phyloP scores from a whole-genome alignment of 257 asterid genomes.

The Ilex aquifolium region DNA sequence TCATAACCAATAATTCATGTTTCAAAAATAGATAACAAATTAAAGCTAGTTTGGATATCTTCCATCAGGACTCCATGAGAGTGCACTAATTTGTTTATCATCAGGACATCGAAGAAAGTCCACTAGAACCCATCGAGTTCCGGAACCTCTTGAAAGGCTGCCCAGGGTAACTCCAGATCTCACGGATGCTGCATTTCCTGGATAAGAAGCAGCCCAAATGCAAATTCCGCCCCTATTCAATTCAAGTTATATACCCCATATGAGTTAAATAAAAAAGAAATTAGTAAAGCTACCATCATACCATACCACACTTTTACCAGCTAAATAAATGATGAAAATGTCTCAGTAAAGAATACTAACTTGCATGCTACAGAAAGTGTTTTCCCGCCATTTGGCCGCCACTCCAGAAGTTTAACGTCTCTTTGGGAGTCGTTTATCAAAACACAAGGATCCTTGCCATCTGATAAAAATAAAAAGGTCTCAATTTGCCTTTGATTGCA shows the following conservation, averaged over 20 bases:
- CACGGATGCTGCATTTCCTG: constrained; percentile 73
- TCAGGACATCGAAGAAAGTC: constrained; percentile 81
- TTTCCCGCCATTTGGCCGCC: constrained; percentile 97
- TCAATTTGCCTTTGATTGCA: too few relatives aligned
- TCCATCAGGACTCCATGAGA: constrained; percentile 99
- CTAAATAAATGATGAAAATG: constrained; percentile 7
- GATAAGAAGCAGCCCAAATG: constrained; percentile 93
- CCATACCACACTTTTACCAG: constrained; percentile 2
- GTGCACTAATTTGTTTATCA: constrained; percentile 69
- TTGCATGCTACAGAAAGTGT: constrained; percentile 90
- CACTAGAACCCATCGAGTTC: constrained; percentile 73
- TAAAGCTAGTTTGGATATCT: constrained; percentile 57
- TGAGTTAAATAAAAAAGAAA: not conserved
- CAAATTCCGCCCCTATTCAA: constrained; percentile 82
- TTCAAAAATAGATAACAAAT: not conserved
- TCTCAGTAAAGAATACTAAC: constrained; percentile 33
- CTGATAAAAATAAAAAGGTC: constrained; percentile 29
- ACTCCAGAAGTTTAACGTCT: constrained; percentile 68
- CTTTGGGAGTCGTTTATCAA: constrained; percentile 67
- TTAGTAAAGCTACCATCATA: not conserved
- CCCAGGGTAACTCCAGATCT: constrained; percentile 65
- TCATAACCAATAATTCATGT: too few relatives aligned
- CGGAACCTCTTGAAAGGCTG: constrained; percentile 73
- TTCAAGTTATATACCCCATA: constrained; percentile 17
- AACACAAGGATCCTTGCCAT: constrained; percentile 59